These are phyloP conservation scores for Erythrobasidium yunnanense DNA, from an alignment of 768 basidiomycete species.

Conservation along the genomic window DNA sequence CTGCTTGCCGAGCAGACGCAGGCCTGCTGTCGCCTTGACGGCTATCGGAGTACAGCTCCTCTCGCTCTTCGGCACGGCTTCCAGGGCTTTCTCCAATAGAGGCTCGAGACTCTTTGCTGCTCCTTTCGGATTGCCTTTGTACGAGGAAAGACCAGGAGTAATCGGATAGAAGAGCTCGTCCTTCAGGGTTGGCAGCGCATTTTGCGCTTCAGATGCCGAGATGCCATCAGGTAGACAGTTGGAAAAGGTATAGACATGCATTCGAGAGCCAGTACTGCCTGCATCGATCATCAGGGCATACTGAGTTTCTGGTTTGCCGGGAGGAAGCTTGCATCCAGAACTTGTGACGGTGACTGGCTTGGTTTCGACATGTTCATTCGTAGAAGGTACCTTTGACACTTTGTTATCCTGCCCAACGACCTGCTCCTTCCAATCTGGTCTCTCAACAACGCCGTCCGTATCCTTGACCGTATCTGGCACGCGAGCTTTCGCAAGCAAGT, in stretches of 20 bases:
- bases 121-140: slow-evolving; percentile 50
- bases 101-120: slow-evolving; percentile 71
- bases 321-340: background rate
- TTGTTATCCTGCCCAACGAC: background rate
- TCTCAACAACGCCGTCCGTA: background rate
- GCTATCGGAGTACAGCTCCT: slow-evolving; percentile 70
- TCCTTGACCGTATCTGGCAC: background rate
- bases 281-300: slow-evolving; percentile 98
- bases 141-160: slow-evolving; percentile 66
- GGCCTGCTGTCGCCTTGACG: slow-evolving; percentile 84
- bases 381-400: background rate
- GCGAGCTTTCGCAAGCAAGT: background rate
- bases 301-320: slow-evolving; percentile 43
- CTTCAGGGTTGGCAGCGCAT: slow-evolving; percentile 61
- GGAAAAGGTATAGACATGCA: slow-evolving; percentile 90
- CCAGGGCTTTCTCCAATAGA: slow-evolving; percentile 67
- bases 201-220: slow-evolving; percentile 52
- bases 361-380: background rate
- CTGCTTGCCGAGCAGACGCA: slow-evolving; percentile 57
- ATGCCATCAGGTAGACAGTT: slow-evolving; percentile 38
- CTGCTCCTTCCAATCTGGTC: background rate
- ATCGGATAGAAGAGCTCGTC: slow-evolving; percentile 83
- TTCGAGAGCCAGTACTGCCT: slow-evolving; percentile 90
- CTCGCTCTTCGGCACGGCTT: slow-evolving; percentile 60
- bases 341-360: background rate